Base-by-base conservation (phyloP, 495 filamentous ascomycete genomes). In the Glarea lozoyensis region DNA sequence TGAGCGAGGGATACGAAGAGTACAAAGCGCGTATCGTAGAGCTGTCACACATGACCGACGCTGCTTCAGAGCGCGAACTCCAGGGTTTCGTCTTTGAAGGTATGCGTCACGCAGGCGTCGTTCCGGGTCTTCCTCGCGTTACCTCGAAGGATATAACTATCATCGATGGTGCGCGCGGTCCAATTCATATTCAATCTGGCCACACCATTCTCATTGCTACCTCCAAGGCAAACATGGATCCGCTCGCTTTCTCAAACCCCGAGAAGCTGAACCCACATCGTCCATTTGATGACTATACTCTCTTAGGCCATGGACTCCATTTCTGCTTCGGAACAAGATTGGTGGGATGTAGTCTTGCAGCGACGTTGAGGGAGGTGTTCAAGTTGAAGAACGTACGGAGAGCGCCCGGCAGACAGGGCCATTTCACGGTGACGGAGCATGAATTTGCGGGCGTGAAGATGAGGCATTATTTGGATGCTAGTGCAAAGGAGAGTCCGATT, bases 211-310 rank as follows among this genome's bases (percentile, higher is more conserved):
- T 71, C 39, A 58, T 75, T 37, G 67, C 57, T 59, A 81, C 79
- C 48, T 82, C 84, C 31, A 51, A 67, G 24, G 78, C 79, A 22
- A 67, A 69, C 56, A 71, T 72, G 27, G 84, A 92, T 51, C 60
- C 69, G 3, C 58, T 55, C 5, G 61, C 73, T 51, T 90, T 86
- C 73, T 78, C 85, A 11, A 68, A 81, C 35, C 81, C 85, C 4
- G 65, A 77, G 9, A 60, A 72, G 31, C 73, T 92, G 25, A 73
- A 75, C 46, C 74, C 84, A 6, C 71, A 79, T 48, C 80, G 86
- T 4, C 80, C 82, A 0, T 53, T 86, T 10, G 73, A 77, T 18
- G 68, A 64, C 2, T 88, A 93, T 60, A 70, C 84, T 51, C 70
- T 81, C 54, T 78, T 83, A 52, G 76, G 75, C 31, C 55, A 70